Base-by-base conservation (phyloP, 805 yeast genomes). In the Candida ascalaphidarum region DNA sequence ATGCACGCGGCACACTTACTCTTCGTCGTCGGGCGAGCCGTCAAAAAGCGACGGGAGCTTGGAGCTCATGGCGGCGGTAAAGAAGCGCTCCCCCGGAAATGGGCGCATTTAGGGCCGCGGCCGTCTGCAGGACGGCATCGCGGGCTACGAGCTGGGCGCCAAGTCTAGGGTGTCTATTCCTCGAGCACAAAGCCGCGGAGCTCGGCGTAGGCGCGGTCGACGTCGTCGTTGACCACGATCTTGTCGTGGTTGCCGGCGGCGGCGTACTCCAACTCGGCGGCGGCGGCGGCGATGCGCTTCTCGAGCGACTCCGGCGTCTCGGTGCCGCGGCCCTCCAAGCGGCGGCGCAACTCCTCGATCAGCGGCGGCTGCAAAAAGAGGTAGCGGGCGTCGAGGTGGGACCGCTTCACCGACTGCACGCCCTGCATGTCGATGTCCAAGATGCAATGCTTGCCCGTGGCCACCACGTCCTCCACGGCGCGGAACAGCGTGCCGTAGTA, bases 391-490 rank as follows among this genome's bases (percentile, higher is more conserved):
- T 83, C 75, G 45, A 92, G 68, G 41, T 74, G 73, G 11, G 95
- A 74, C 31, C 74, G 61, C 62, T 92, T 92, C 40, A 92, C 96
- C 15, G 85, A 70, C 61, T 82, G 80, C 46, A 92, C 98, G 41
- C 99, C 99, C 64, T 92, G 97, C 96, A 89, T 88, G 71, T 92
- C 99, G 41, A 92, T 92, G 59, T 92, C 99, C 51, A 92, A 68
- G 37, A 92, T 78, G 65, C 97, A 92, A 29, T 78, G 79, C 55
- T 70, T 75, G 44, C 85, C 82, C 35, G 68, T 53, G 29, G 58
- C 56, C 27, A 70, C 54, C 25, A 82, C 88, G 38, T 77, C 79
- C 43, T 81, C 71, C 25, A 92, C 96, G 17, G 95, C 79, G 48
- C 75, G 79, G 45, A 85, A 68, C 26, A 95, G 68, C 27, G 98